Conservation (phyloP, 2,329 filamentous ascomycete genomes). For the Colletotrichum sp. region DNA sequence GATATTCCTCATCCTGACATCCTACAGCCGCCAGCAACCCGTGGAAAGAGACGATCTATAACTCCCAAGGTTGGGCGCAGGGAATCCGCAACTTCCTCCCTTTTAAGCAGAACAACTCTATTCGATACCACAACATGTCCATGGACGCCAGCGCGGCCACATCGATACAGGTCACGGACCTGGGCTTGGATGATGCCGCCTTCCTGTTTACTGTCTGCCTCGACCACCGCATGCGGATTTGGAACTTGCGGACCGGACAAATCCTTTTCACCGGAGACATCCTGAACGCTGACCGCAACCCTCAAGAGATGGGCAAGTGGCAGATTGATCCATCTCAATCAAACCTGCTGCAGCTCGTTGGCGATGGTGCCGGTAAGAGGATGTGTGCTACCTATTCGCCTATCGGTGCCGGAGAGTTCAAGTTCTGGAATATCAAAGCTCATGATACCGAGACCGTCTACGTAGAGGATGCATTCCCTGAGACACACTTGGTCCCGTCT, state of each 20-base stretch:
- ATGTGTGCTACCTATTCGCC: slow-evolving; percentile 85
- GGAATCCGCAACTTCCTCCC: slow-evolving; percentile 70
- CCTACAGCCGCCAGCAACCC: slow-evolving; percentile 32
- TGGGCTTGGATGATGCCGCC: slow-evolving; percentile 53
- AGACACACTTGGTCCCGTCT: slow-evolving; percentile 67
- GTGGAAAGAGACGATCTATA: slow-evolving; percentile 78
- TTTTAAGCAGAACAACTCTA: slow-evolving; percentile 68
- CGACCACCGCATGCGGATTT: slow-evolving; percentile 87
- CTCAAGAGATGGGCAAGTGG: slow-evolving; percentile 75
- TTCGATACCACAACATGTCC: slow-evolving; percentile 67
- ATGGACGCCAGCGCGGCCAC: slow-evolving; percentile 73
- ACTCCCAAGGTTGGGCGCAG: slow-evolving; percentile 74
- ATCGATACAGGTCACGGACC: slow-evolving; percentile 60
- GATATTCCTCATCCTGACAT: slow-evolving; percentile 21
- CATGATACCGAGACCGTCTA: slow-evolving; percentile 68
- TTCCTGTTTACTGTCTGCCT: slow-evolving; percentile 83
- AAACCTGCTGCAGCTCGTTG: slow-evolving; percentile 77
- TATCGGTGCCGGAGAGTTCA: slow-evolving; percentile 87
- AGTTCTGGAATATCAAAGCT: slow-evolving; percentile 82
- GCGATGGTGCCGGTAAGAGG: slow-evolving; percentile 56
- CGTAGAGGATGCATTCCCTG: slow-evolving; percentile 75
- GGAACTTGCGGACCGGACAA: slow-evolving; percentile 85
- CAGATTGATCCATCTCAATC: slow-evolving; percentile 80
- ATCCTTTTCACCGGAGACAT: slow-evolving; percentile 81
- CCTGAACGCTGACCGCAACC: slow-evolving; percentile 68